Conservation (phyloP, 768 basidiomycete species). For the Boletus insuetus region DNA sequence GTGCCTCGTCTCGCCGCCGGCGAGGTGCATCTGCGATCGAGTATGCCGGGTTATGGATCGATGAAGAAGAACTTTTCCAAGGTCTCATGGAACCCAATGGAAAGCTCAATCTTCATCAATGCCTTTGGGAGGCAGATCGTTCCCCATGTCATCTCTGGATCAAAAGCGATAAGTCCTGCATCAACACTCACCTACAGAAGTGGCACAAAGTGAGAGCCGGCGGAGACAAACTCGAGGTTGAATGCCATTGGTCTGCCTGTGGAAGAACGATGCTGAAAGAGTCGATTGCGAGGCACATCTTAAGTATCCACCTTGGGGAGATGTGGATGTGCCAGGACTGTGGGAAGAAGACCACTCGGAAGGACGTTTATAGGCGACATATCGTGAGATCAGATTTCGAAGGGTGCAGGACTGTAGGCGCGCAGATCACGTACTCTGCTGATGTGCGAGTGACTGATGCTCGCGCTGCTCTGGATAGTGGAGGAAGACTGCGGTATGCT, state of each 20-base stretch:
- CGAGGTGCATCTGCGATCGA: constrained; percentile 2
- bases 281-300: constrained; percentile 16
- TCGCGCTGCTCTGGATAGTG: constrained; percentile 4
- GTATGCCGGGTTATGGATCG: constrained; percentile 7
- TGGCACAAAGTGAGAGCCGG: constrained; percentile 12
- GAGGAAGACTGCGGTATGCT: constrained; percentile 1
- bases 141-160: constrained; percentile 17
- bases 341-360: constrained; percentile 4
- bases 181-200: constrained; percentile 13
- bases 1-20: background rate
- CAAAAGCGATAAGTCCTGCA: constrained; percentile 13
- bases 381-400: background rate
- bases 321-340: constrained; percentile 16
- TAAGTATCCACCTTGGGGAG: constrained; percentile 14
- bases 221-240: constrained; percentile 2
- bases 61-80: constrained; percentile 11
- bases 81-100: background rate
- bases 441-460: constrained; percentile 1
- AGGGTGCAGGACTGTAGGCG: constrained; percentile 6
- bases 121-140: constrained; percentile 9
- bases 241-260: constrained; percentile 11
- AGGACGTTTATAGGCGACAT: constrained; percentile 8
- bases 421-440: constrained; percentile 8
- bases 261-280: constrained; percentile 18
- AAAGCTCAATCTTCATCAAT: constrained; percentile 6